These are phyloP conservation scores for Hypoxylon fuscum DNA, from an alignment of 495 filamentous ascomycete genomes.

Conservation along the genomic window DNA sequence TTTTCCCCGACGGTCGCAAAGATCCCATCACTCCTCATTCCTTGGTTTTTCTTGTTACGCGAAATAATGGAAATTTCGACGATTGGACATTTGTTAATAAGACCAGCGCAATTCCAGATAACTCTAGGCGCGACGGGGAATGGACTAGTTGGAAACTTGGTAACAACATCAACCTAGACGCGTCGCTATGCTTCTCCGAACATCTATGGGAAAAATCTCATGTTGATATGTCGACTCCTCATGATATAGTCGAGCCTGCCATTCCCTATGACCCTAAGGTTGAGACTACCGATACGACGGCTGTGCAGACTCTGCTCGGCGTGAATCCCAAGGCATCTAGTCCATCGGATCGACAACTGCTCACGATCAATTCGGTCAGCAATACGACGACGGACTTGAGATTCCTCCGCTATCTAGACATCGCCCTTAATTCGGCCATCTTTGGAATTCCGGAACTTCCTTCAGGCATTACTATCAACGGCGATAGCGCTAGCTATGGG, in stretches of 20 bases:
- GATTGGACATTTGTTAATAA: slow-evolving; percentile 13
- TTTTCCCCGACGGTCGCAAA: slow-evolving; percentile 4
- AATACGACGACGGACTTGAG: slow-evolving; percentile 11
- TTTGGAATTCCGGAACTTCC: not conserved
- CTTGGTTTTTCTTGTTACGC: slow-evolving; percentile 10
- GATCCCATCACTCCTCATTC: slow-evolving; percentile 11
- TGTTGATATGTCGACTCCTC: slow-evolving; percentile 8
- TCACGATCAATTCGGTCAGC: slow-evolving; percentile 2
- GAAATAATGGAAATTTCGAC: slow-evolving; percentile 17
- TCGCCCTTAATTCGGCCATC: slow-evolving; percentile 5
- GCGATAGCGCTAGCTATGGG: slow-evolving; percentile 12
- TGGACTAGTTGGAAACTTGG: slow-evolving; percentile 10
- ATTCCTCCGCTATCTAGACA: slow-evolving; percentile 7
- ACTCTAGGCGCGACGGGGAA: slow-evolving; percentile 7
- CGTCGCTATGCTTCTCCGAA: slow-evolving; percentile 18
- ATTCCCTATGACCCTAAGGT: slow-evolving; percentile 2
- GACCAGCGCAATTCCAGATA: slow-evolving; percentile 6
- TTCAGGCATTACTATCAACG: slow-evolving; percentile 8
- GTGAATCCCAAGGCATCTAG: not conserved
- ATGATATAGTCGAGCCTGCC: slow-evolving; percentile 9
- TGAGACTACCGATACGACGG: not conserved
- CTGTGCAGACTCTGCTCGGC: slow-evolving; percentile 11
- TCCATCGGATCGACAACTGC: slow-evolving; percentile 1
- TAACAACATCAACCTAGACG: slow-evolving; percentile 1
- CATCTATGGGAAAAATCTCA: slow-evolving; percentile 8